Evolutionary conservation across 805 yeast species (phyloP).

Genomic region (Scheffersomyces ergatensis): DNA sequence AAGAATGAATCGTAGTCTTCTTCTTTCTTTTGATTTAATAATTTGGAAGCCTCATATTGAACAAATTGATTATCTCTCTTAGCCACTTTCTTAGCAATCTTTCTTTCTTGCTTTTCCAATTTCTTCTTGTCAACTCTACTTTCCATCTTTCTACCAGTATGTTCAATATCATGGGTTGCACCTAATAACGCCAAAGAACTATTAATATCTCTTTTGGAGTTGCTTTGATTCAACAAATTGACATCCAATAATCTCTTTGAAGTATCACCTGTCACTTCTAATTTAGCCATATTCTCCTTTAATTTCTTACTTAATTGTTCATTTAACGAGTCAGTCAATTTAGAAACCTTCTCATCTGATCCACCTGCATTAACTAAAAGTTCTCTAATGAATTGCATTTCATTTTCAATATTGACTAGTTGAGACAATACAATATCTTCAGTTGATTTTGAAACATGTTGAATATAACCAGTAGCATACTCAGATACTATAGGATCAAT

Average conservation of each 20-base stretch:
- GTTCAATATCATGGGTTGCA: slow-evolving; percentile 82
- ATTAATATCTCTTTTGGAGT: slow-evolving; percentile 67
- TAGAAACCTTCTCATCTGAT: slow-evolving; percentile 48
- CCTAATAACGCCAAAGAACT: slow-evolving; percentile 75
- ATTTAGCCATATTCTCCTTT: slow-evolving; percentile 65
- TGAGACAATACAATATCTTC: slow-evolving; percentile 81
- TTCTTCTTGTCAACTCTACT: slow-evolving; percentile 95
- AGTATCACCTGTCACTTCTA: slow-evolving; percentile 80
- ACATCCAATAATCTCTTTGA: slow-evolving; percentile 83
- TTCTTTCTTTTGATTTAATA: slow-evolving; percentile 60
- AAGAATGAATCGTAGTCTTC: slow-evolving; percentile 93
- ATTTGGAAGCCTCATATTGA: slow-evolving; percentile 89
- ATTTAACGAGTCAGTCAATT: slow-evolving; percentile 45
- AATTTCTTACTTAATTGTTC: slow-evolving; percentile 51
- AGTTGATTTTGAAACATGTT: slow-evolving; percentile 73
- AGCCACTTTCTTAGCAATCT: slow-evolving; percentile 95
- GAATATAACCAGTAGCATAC: slow-evolving; percentile 88
- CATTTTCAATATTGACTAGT: slow-evolving; percentile 63
- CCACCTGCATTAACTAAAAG: slow-evolving; percentile 86
- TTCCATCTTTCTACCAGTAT: slow-evolving; percentile 88
- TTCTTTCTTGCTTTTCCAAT: slow-evolving; percentile 94
- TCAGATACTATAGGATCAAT: slow-evolving; percentile 85
- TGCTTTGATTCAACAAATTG: slow-evolving; percentile 57
- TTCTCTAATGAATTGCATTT: slow-evolving; percentile 63
- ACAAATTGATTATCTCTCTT: slow-evolving; percentile 83